phyloP scores from a whole-genome alignment of 257 asterid genomes.

The Euphrasia confusa region DNA sequence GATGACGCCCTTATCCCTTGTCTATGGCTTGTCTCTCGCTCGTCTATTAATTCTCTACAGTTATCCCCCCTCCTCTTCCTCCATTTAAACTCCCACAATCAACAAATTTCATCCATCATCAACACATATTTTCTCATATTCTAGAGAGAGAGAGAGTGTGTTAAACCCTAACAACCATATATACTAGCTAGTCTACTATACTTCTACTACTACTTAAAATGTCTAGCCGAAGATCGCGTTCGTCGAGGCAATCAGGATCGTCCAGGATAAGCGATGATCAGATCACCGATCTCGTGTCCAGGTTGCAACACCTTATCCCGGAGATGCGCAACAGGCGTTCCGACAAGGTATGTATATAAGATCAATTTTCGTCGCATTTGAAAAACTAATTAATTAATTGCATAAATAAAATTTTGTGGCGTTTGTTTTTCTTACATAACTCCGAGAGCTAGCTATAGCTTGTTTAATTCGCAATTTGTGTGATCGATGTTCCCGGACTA shows the following conservation, averaged over 20 bases:
- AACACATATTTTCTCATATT: background rate
- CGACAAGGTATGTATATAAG: slow-evolving; percentile 42
- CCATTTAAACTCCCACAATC: slow-evolving; percentile 29
- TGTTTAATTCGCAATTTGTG: slow-evolving; percentile 32
- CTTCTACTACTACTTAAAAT: slow-evolving; percentile 27
- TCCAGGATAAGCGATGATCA: slow-evolving; percentile 81
- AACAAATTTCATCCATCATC: background rate
- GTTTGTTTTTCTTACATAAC: slow-evolving; percentile 20
- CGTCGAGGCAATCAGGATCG: slow-evolving; percentile 62
- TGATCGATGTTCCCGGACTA: slow-evolving; percentile 43
- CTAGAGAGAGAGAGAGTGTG: background rate
- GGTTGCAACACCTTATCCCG: slow-evolving; percentile 84
- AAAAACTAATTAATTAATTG: background rate
- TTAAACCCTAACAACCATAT: background rate
- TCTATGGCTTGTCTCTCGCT: slow-evolving; percentile 15
- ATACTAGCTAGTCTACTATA: too few species aligned
- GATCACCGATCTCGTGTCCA: slow-evolving; percentile 77
- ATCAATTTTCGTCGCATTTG: background rate
- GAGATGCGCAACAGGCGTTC: slow-evolving; percentile 72
- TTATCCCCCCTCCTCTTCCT: slow-evolving; percentile 4
- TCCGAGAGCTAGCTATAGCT: too few species aligned
- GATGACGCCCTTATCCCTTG: too few species aligned
- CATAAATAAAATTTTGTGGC: slow-evolving; percentile 32
- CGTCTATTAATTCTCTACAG: slow-evolving; percentile 1
- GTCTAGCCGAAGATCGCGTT: slow-evolving; percentile 93